Percentiles rank a stretch among this genome's conserved stretches.
phyloP scores from a whole-genome alignment of 192 early-diverging fungal species.

The Phlyctochytrium bullatum region DNA sequence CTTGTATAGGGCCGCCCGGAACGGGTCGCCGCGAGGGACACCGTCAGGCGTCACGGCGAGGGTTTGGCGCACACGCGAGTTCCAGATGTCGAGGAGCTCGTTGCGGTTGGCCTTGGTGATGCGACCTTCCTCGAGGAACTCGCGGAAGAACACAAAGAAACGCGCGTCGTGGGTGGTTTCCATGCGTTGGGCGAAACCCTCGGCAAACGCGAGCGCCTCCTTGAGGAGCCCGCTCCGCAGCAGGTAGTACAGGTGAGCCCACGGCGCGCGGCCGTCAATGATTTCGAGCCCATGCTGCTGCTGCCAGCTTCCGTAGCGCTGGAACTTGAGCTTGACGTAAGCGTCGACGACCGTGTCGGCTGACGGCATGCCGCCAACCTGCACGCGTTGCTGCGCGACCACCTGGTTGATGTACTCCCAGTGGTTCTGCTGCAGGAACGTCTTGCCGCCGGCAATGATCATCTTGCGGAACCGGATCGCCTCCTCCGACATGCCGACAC shows the following conservation, averaged over 20 bases:
- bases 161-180: background rate
- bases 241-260: constrained; percentile 84
- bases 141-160: constrained; percentile 10
- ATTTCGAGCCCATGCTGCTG: constrained; percentile 29
- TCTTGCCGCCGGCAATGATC: constrained; percentile 22
- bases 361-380: constrained; percentile 80
- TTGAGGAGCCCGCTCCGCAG: constrained; percentile 71
- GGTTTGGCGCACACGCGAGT: constrained; percentile 37
- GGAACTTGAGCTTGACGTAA: constrained; percentile 69
- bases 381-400: constrained; percentile 26
- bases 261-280: constrained; percentile 58
- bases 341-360: constrained; percentile 67
- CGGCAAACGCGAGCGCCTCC: constrained; percentile 68
- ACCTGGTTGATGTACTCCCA: constrained; percentile 24
- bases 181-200: constrained; percentile 23
- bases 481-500: constrained; percentile 12
- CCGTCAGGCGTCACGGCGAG: constrained; percentile 23
- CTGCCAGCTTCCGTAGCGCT: constrained; percentile 48
- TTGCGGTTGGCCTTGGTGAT: constrained; percentile 51
- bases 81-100: constrained; percentile 59
- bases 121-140: constrained; percentile 42
- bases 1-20: constrained; percentile 87
- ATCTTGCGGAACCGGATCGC: constrained; percentile 15
- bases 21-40: constrained; percentile 67
- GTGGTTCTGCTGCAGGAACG: constrained; percentile 35